Evolutionary conservation across 148 eudicot genomes (phyloP).

Genomic region (Vaccinium macrocarpon): DNA sequence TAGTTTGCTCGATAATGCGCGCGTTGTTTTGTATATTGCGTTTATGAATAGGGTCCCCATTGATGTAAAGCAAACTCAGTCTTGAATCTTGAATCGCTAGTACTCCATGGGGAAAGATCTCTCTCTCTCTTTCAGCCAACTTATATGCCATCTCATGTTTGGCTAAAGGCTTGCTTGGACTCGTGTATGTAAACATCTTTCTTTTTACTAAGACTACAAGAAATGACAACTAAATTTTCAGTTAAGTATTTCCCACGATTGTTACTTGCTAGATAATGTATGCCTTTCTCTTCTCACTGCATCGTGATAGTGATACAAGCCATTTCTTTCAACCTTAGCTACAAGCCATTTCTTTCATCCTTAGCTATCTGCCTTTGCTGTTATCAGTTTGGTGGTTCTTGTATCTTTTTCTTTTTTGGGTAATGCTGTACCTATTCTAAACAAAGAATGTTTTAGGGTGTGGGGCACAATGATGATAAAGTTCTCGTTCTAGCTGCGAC

Average conservation of each 20-base stretch:
- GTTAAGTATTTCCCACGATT: not conserved
- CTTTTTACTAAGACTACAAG: not conserved
- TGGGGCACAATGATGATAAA: conserved; percentile 93
- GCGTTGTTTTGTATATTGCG: too few species aligned
- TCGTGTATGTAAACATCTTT: too few species aligned
- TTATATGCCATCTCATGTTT: too few species aligned
- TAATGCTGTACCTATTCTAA: conserved; percentile 2
- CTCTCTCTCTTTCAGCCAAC: too few species aligned
- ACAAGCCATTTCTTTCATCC: conserved; percentile 4
- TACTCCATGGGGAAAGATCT: too few species aligned
- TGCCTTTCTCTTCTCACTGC: not conserved
- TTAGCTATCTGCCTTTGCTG: not conserved
- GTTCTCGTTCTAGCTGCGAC: conserved; percentile 97
- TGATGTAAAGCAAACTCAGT: too few species aligned
- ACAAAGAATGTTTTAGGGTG: conserved; percentile 52
- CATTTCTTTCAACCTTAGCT: not conserved
- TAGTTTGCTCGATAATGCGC: too few species aligned
- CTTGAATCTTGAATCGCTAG: not conserved
- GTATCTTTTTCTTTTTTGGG: not conserved
- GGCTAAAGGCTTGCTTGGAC: too few species aligned
- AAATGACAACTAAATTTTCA: not conserved
- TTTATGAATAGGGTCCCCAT: too few species aligned
- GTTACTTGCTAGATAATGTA: not conserved
- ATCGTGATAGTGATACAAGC: not conserved
- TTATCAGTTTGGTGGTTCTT: conserved; percentile 7